Conservation (phyloP, 2,329 filamentous ascomycete genomes). For the Penicillium italicum region DNA sequence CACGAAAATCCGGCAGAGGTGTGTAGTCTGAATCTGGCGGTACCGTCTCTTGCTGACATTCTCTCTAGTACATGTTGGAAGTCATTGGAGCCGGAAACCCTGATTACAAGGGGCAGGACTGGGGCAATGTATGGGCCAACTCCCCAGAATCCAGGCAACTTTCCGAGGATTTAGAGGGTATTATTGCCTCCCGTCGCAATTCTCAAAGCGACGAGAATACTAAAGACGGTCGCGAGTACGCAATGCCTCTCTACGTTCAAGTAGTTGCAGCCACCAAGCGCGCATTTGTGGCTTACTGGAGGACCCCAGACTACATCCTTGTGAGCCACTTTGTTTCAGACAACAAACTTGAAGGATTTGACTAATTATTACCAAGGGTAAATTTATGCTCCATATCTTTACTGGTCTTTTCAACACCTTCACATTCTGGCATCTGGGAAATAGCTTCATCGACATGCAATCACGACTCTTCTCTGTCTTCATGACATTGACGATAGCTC, state of each 20-base stretch:
- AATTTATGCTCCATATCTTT: constrained; percentile 60
- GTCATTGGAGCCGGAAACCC: constrained; percentile 62
- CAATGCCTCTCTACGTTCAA: constrained; percentile 57
- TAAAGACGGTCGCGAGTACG: constrained; percentile 58
- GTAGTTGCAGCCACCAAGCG: constrained; percentile 54
- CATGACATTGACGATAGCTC: constrained; percentile 70
- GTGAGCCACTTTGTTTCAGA: constrained; percentile 19
- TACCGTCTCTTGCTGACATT: neutral
- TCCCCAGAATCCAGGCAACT: constrained; percentile 50
- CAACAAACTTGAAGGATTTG: too few species aligned
- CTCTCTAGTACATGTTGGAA: constrained; percentile 72
- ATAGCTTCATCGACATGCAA: constrained; percentile 61
- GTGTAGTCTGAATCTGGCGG: neutral
- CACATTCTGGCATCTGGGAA: constrained; percentile 63
- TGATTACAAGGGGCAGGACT: constrained; percentile 59
- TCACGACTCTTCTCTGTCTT: constrained; percentile 72
- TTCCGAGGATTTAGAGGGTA: constrained; percentile 51
- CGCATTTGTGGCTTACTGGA: constrained; percentile 62
- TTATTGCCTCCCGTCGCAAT: constrained; percentile 48
- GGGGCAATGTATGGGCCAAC: constrained; percentile 58
- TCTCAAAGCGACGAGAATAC: constrained; percentile 38
- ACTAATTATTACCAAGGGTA: constrained; percentile 43
- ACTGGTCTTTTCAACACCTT: constrained; percentile 67
- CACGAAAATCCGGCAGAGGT: constrained; percentile 68
- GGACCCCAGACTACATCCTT: constrained; percentile 58